phyloP scores from a whole-genome alignment of 129 eudicot species.

The sunflower (Helianthus annuus) region HanXRQr2.0-SUNRISE NC_035448.2:28516977-28517476 shows the following conservation, averaged over 20 bases:
- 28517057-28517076: neutral
- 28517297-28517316: conserved; percentile 60
- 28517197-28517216: conserved; percentile 8
- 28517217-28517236: neutral
- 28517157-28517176: conserved; percentile 78
- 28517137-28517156: conserved; percentile 76
- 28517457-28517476: neutral
- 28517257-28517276: conserved; percentile 1
- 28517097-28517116: neutral
- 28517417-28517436: too few relatives aligned
- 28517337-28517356: conserved; percentile 73
- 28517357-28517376: conserved; percentile 80
- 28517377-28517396: conserved; percentile 90
- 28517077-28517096: neutral
- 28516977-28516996: neutral
- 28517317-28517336: conserved; percentile 72
- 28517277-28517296: neutral
- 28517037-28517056: neutral
- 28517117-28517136: conserved; percentile 4
- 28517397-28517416: conserved; percentile 54
- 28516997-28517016: neutral
- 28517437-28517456: neutral
- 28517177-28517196: conserved; percentile 51
- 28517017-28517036: neutral
- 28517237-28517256: neutral